A percentile compares a stretch with the other conserved stretches of the same genome.
These are phyloP conservation scores for Candida ulmi DNA, from an alignment of 805 yeast species.

Conservation along the genomic window DNA sequence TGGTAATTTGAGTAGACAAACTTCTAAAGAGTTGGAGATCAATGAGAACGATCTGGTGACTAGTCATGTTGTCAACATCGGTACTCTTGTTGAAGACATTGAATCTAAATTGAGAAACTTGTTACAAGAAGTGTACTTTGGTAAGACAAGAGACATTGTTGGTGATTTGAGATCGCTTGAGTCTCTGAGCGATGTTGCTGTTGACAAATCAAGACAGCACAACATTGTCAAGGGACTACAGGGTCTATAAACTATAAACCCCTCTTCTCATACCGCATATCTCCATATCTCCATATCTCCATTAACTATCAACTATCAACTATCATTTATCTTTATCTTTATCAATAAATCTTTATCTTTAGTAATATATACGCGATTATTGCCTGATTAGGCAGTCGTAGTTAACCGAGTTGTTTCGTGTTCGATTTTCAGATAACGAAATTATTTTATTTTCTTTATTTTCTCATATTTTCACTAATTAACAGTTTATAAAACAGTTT, in stretches of 20 bases:
- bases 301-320: too few relatives aligned
- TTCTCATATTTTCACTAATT: too few relatives aligned
- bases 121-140: slow-evolving; percentile 91
- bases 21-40: slow-evolving; percentile 44
- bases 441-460: too few relatives aligned
- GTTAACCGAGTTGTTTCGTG: too few relatives aligned
- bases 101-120: slow-evolving; percentile 83
- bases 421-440: too few relatives aligned
- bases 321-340: too few relatives aligned
- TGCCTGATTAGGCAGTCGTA: too few relatives aligned
- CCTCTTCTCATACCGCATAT: too few relatives aligned
- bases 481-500: too few relatives aligned
- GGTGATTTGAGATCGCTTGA: slow-evolving; percentile 52
- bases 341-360: too few relatives aligned
- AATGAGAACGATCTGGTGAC: slow-evolving; percentile 33
- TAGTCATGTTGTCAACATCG: slow-evolving; percentile 85
- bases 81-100: slow-evolving; percentile 78
- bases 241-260: slow-evolving; percentile 22
- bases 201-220: slow-evolving; percentile 26
- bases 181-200: slow-evolving; percentile 14
- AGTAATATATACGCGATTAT: too few relatives aligned
- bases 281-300: neutral
- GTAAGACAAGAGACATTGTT: slow-evolving; percentile 85
- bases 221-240: slow-evolving; percentile 32
- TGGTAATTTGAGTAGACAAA: slow-evolving; percentile 85